These are phyloP conservation scores for Rhizoclosmatium globosum DNA, from an alignment of 192 early-diverging fungal species.

Conservation along the genomic window DNA sequence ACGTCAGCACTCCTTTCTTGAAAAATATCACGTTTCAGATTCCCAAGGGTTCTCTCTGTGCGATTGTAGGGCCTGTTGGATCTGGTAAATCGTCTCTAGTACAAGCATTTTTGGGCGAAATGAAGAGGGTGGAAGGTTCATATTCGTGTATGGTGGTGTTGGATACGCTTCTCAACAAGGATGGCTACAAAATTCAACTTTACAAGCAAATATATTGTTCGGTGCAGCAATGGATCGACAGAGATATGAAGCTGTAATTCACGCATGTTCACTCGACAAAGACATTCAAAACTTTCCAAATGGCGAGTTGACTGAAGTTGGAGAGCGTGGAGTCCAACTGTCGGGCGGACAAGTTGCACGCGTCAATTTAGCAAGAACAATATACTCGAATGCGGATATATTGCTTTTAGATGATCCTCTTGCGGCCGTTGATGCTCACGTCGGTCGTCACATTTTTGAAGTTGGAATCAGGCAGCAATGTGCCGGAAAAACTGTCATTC, in stretches of 20 bases:
- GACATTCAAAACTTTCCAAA: slow-evolving; percentile 46
- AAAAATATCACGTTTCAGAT: slow-evolving; percentile 58
- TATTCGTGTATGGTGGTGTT: slow-evolving; percentile 58
- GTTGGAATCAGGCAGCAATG: slow-evolving; percentile 57
- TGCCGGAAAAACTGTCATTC: slow-evolving; percentile 64
- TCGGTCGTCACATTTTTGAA: slow-evolving; percentile 71
- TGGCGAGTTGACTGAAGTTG: slow-evolving; percentile 47
- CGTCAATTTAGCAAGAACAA: slow-evolving; percentile 54
- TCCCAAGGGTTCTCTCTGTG: slow-evolving; percentile 67
- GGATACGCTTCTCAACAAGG: slow-evolving; percentile 77
- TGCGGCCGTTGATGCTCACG: slow-evolving; percentile 71
- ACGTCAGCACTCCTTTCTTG: slow-evolving; percentile 24
- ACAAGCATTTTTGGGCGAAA: slow-evolving; percentile 81
- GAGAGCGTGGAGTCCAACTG: slow-evolving; percentile 62
- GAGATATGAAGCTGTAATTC: slow-evolving; percentile 7
- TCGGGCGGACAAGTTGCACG: slow-evolving; percentile 78
- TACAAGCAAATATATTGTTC: slow-evolving; percentile 86
- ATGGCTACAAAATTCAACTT: slow-evolving; percentile 74
- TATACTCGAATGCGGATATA: slow-evolving; percentile 75
- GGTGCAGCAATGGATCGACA: slow-evolving; percentile 65
- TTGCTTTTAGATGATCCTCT: slow-evolving; percentile 80
- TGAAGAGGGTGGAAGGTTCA: slow-evolving; percentile 68
- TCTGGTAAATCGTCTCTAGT: slow-evolving; percentile 85
- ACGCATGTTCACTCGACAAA: slow-evolving; percentile 50
- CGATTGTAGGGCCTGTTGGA: slow-evolving; percentile 82